Evolutionary conservation across 2,329 filamentous ascomycete genomes (phyloP).

Genomic region (Macroventuria anomochaeta): DNA sequence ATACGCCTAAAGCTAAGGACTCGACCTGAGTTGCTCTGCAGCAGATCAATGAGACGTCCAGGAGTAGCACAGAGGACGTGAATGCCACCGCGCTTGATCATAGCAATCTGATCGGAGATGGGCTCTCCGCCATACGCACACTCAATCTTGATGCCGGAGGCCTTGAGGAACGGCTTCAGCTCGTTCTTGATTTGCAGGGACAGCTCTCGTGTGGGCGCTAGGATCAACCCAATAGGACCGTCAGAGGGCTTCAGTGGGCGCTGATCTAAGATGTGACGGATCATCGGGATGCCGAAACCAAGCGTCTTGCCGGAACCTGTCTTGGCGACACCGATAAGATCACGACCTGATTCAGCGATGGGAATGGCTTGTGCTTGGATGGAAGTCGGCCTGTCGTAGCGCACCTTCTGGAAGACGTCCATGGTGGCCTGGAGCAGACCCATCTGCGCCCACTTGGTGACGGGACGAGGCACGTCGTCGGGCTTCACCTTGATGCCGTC

Average conservation of each 20-base stretch:
- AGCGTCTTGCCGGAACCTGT: constrained; percentile 98
- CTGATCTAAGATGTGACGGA: constrained; percentile 96
- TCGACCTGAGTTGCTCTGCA: constrained; percentile 91
- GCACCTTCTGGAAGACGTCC: constrained; percentile 80
- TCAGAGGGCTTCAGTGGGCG: constrained; percentile 80
- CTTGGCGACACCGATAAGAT: constrained; percentile 96
- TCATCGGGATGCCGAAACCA: constrained; percentile 95
- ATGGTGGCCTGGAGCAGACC: constrained; percentile 86
- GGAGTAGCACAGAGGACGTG: constrained; percentile 90
- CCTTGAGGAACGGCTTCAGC: constrained; percentile 91
- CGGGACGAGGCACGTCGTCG: constrained; percentile 87
- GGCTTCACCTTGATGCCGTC: constrained; percentile 87
- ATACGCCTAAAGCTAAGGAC: constrained; percentile 90
- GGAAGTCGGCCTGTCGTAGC: constrained; percentile 86
- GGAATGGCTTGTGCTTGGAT: constrained; percentile 97
- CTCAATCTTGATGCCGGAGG: constrained; percentile 81
- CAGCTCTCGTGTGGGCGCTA: constrained; percentile 93
- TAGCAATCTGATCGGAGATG: constrained; percentile 96
- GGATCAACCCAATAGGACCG: constrained; percentile 84
- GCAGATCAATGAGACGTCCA: constrained; percentile 91
- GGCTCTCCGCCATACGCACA: constrained; percentile 95
- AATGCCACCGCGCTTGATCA: constrained; percentile 92
- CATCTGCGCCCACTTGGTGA: constrained; percentile 96
- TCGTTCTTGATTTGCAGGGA: constrained; percentile 93
- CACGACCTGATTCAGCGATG: constrained; percentile 92